phyloP scores from a whole-genome alignment of 108 stramenopile genomes.

The Nannochloropsis salina region DNA sequence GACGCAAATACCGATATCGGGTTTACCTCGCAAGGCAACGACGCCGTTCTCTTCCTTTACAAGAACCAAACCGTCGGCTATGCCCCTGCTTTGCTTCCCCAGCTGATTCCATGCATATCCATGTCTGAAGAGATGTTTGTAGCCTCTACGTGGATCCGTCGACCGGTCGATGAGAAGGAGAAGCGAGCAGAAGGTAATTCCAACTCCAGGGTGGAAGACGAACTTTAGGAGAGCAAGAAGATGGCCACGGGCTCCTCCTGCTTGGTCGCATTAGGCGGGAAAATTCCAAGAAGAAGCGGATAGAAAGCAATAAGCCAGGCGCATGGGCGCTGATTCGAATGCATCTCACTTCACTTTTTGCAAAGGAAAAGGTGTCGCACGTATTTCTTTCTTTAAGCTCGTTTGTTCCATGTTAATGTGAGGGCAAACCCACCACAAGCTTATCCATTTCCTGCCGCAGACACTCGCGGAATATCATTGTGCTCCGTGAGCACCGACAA shows the following conservation, averaged over 20 bases:
- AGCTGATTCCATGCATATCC: not conserved
- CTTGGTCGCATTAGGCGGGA: too few species aligned
- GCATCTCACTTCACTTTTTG: too few species aligned
- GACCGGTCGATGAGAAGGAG: not conserved
- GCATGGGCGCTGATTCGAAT: too few species aligned
- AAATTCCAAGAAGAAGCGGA: too few species aligned
- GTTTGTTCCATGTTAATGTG: not conserved
- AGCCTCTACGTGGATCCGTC: not conserved
- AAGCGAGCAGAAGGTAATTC: not conserved
- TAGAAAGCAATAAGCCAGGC: too few species aligned
- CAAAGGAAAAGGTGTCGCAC: too few species aligned
- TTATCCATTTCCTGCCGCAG: constrained; percentile 58
- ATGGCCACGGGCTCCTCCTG: too few species aligned
- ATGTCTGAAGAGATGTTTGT: not conserved
- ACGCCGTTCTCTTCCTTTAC: not conserved
- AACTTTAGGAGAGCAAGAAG: too few species aligned
- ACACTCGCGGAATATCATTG: constrained; percentile 59
- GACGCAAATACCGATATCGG: not conserved
- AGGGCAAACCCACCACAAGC: not conserved
- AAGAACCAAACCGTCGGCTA: not conserved
- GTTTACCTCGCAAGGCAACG: not conserved
- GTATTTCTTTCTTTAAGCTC: too few species aligned
- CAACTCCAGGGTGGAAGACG: too few species aligned
- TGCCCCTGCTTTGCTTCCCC: not conserved
- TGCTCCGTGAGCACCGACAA: constrained; percentile 54